Evolutionary conservation across 495 filamentous ascomycete species (phyloP).

Genomic region (Recurvomyces mirabilis): DNA sequence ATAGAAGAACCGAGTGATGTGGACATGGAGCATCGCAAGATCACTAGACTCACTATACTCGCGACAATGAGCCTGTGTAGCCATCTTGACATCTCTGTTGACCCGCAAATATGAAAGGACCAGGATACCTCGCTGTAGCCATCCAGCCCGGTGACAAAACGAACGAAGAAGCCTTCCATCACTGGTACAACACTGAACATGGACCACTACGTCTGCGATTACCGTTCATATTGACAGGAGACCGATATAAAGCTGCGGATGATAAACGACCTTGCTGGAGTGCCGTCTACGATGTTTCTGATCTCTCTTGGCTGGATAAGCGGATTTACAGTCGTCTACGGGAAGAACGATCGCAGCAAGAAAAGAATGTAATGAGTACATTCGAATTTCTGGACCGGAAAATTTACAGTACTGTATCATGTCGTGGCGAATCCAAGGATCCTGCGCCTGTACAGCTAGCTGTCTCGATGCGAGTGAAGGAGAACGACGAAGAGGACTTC

Average conservation of each 20-base stretch:
- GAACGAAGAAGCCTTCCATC: conserved; percentile 52
- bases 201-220: conserved; percentile 64
- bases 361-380: conserved; percentile 63
- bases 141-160: conserved; percentile 16
- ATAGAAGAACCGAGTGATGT: too few species aligned
- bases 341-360: conserved; percentile 56
- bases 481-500: conserved; percentile 41
- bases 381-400: conserved; percentile 54
- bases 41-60: too few species aligned
- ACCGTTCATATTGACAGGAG: conserved; percentile 62
- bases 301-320: conserved; percentile 55
- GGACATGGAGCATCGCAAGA: too few species aligned
- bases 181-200: conserved; percentile 88
- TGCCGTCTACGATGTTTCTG: conserved; percentile 68
- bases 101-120: conserved; percentile 20
- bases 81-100: too few species aligned
- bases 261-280: conserved; percentile 51
- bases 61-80: too few species aligned
- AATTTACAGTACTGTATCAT: conserved; percentile 50
- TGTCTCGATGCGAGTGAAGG: conserved; percentile 47
- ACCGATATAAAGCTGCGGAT: conserved; percentile 63
- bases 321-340: conserved; percentile 58
- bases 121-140: conserved; percentile 21
- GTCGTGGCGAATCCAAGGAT: conserved; percentile 34
- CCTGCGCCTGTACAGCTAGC: conserved; percentile 50